These are phyloP conservation scores for Lasiosphaeria ovina DNA, from an alignment of 495 filamentous ascomycete genomes.

Conservation along the genomic window DNA sequence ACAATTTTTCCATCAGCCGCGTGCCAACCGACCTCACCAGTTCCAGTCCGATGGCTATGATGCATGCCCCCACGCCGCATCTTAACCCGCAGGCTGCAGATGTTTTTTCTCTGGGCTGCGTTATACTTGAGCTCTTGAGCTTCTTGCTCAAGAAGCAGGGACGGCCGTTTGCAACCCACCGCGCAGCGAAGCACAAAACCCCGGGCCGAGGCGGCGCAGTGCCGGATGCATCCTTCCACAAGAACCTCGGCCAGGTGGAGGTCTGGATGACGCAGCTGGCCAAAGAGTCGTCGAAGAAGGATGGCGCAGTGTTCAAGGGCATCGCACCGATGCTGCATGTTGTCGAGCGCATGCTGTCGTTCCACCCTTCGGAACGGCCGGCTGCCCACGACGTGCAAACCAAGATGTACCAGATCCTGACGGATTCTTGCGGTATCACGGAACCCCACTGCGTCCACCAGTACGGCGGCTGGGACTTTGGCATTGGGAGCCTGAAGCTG, in stretches of 20 bases:
- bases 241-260: slow-evolving; percentile 71
- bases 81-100: slow-evolving; percentile 57
- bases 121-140: slow-evolving; percentile 68
- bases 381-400: slow-evolving; percentile 44
- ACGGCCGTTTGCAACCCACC: slow-evolving; percentile 69
- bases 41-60: slow-evolving; percentile 27
- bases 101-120: slow-evolving; percentile 73
- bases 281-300: slow-evolving; percentile 64
- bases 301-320: slow-evolving; percentile 53
- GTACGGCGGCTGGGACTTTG: slow-evolving; percentile 35
- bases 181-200: slow-evolving; percentile 62
- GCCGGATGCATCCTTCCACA: slow-evolving; percentile 79
- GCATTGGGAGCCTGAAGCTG: slow-evolving; percentile 29
- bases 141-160: slow-evolving; percentile 71
- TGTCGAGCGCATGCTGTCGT: slow-evolving; percentile 44
- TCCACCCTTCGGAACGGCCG: slow-evolving; percentile 45
- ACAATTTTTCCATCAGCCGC: slow-evolving; percentile 38
- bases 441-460: slow-evolving; percentile 48
- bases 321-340: slow-evolving; percentile 47
- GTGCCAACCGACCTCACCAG: slow-evolving; percentile 24
- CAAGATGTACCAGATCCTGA: slow-evolving; percentile 45
- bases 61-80: slow-evolving; percentile 36
- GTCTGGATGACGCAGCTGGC: slow-evolving; percentile 72
- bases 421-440: slow-evolving; percentile 39
- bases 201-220: slow-evolving; percentile 66